Conservation (phyloP, 2,329 filamentous ascomycete species). For the Microcyclospora pomicola region DNA sequence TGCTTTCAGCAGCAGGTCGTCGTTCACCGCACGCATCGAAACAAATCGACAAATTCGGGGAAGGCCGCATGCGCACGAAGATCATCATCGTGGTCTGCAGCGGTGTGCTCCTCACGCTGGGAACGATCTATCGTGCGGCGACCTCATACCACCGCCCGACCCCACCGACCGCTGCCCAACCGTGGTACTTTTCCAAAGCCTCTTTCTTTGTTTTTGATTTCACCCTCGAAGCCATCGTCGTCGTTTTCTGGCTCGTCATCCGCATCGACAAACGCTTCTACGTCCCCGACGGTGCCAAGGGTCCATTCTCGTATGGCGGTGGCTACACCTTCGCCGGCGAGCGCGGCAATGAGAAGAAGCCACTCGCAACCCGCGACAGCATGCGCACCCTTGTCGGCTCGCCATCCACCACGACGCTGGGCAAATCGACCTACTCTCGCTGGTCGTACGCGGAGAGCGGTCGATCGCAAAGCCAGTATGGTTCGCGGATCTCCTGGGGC, state of each 20-base stretch:
- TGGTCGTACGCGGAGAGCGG: constrained; percentile 3
- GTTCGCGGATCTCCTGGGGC: constrained; percentile 15
- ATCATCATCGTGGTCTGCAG: constrained; percentile 7
- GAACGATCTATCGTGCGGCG: constrained; percentile 16
- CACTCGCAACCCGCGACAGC: constrained; percentile 10
- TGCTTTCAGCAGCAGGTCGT: constrained; percentile 4
- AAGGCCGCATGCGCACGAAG: constrained; percentile 9
- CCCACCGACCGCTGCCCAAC: constrained; percentile 17
- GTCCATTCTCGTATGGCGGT: constrained; percentile 10
- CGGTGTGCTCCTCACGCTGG: constrained; percentile 5
- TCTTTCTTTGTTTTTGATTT: constrained; percentile 19
- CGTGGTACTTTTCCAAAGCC: constrained; percentile 19
- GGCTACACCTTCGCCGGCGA: constrained; percentile 15
- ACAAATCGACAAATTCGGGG: constrained; percentile 8
- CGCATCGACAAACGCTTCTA: constrained; percentile 17
- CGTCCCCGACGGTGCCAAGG: constrained; percentile 18
- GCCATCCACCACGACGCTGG: background rate
- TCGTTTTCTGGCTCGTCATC: constrained; percentile 13
- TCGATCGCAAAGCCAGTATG: constrained; percentile 6
- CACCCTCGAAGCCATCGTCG: constrained; percentile 18
- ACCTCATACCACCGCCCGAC: constrained; percentile 14
- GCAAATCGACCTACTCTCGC: too few relatives aligned
- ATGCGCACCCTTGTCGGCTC: constrained; percentile 12
- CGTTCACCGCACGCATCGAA: background rate
- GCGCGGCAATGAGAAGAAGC: constrained; percentile 16